These are phyloP conservation scores for Leonotis leonurus DNA, from an alignment of 257 asterid genomes.

Conservation along the genomic window DNA sequence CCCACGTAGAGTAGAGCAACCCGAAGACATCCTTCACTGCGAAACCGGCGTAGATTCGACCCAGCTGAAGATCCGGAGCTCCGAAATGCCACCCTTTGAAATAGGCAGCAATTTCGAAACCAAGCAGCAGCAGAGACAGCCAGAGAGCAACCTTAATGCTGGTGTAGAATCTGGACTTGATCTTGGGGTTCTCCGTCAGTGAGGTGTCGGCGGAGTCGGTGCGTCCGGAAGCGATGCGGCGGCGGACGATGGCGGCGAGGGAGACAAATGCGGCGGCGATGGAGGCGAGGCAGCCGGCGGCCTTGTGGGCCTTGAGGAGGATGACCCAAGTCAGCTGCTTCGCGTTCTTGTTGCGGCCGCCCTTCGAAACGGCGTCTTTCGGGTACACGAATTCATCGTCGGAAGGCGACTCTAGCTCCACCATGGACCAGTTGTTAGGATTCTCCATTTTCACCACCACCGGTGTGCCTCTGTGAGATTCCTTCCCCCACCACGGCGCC, in stretches of 20 bases:
- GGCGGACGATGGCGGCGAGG: slow-evolving; percentile 60
- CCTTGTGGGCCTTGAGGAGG: slow-evolving; percentile 80
- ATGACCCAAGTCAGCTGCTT: slow-evolving; percentile 94
- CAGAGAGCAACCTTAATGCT: slow-evolving; percentile 57
- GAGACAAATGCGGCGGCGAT: slow-evolving; percentile 70
- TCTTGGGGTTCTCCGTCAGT: slow-evolving; percentile 27
- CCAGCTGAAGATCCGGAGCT: slow-evolving; percentile 51
- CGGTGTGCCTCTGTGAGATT: slow-evolving; percentile 67
- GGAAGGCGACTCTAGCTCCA: slow-evolving; percentile 66
- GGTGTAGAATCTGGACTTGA: slow-evolving; percentile 42
- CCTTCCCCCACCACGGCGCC: slow-evolving; percentile 92
- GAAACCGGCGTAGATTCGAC: slow-evolving; percentile 38
- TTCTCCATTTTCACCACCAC: slow-evolving; percentile 93
- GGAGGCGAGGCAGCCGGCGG: slow-evolving; percentile 82
- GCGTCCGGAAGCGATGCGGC: slow-evolving; percentile 67
- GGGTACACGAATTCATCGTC: slow-evolving; percentile 64
- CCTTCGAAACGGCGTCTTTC: slow-evolving; percentile 38
- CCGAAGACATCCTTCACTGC: slow-evolving; percentile 52
- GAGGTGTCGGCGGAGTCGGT: slow-evolving; percentile 66
- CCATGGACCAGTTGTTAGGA: slow-evolving; percentile 96
- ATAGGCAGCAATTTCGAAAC: slow-evolving; percentile 69
- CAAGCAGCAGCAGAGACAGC: slow-evolving; percentile 50
- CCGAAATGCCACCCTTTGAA: slow-evolving; percentile 81
- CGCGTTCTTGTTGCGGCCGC: slow-evolving; percentile 82
- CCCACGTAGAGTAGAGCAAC: slow-evolving; percentile 63